Percentiles rank a stretch among this genome's conserved stretches.
Evolutionary conservation across 441 rosid genomes (phyloP).

Genomic region (Isatis lusitanica): DNA sequence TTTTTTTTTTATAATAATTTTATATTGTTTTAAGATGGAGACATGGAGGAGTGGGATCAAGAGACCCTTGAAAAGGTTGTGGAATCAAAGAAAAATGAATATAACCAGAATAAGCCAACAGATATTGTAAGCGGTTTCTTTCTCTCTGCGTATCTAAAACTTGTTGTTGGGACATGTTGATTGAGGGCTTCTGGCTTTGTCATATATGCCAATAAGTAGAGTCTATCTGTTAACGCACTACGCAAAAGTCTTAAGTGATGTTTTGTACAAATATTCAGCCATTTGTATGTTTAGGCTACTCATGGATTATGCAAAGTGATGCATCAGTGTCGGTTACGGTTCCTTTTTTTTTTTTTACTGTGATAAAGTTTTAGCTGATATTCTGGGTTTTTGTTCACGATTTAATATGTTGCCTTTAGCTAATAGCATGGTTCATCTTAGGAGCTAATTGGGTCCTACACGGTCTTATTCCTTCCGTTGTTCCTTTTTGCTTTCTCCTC

Average conservation of each 20-base stretch:
- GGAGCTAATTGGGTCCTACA: slow-evolving; percentile 20
- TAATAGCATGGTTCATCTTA: slow-evolving; percentile 17
- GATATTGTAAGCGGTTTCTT: slow-evolving; percentile 67
- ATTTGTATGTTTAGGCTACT: background rate
- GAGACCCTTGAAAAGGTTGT: slow-evolving; percentile 91
- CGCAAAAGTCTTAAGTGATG: background rate
- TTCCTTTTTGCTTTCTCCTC: slow-evolving; percentile 20
- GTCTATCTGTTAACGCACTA: slow-evolving; percentile 5
- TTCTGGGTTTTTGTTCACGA: slow-evolving; percentile 2
- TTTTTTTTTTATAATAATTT: slow-evolving; percentile 5
- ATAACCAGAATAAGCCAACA: slow-evolving; percentile 86
- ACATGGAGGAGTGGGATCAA: slow-evolving; percentile 98
- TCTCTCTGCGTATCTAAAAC: background rate
- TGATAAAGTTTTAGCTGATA: slow-evolving; percentile 11
- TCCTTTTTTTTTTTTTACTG: background rate
- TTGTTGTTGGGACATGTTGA: background rate
- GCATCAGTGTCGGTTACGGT: background rate
- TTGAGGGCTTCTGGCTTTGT: background rate
- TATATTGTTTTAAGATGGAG: slow-evolving; percentile 38
- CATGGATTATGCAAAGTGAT: background rate
- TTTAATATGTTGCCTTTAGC: slow-evolving; percentile 16
- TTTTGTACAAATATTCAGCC: background rate
- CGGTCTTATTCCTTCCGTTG: background rate
- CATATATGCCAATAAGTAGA: background rate
- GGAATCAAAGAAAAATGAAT: slow-evolving; percentile 77